Conservation (phyloP, 192 early-diverging fungal species). For the Linnemannia zychae region DNA sequence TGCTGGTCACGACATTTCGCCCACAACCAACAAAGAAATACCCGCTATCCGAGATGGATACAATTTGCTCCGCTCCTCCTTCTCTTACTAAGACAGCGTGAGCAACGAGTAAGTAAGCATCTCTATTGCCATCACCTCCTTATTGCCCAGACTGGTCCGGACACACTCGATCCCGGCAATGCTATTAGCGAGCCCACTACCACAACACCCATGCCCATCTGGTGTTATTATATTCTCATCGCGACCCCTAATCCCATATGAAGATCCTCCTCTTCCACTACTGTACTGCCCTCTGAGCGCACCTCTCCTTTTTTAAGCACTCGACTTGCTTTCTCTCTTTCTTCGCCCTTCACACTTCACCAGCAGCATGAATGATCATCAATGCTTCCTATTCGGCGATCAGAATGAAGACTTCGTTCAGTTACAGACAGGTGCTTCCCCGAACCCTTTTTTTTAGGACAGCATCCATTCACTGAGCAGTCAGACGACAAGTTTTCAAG, state of each 20-base stretch:
- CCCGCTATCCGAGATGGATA: not conserved
- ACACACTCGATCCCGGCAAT: not conserved
- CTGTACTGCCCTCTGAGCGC: not conserved
- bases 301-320: constrained; percentile 1
- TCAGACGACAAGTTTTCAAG: no score
- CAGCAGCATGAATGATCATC: no score
- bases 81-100: not conserved
- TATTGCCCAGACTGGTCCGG: not conserved
- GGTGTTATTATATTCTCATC: not conserved
- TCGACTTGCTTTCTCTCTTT: not conserved
- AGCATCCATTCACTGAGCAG: no score
- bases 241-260: not conserved
- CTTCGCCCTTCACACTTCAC: not conserved
- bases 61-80: not conserved
- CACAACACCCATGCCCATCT: not conserved
- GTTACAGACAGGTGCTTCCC: not conserved
- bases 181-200: not conserved
- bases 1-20: constrained; percentile 10
- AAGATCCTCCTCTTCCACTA: not conserved
- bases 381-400: not conserved
- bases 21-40: not conserved
- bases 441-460: not conserved
- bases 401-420: not conserved
- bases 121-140: not conserved
- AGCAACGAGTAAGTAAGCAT: not conserved